These are phyloP conservation scores for Saksenaea vasiformis DNA, from an alignment of 371 early-diverging fungal species.

Conservation along the genomic window DNA sequence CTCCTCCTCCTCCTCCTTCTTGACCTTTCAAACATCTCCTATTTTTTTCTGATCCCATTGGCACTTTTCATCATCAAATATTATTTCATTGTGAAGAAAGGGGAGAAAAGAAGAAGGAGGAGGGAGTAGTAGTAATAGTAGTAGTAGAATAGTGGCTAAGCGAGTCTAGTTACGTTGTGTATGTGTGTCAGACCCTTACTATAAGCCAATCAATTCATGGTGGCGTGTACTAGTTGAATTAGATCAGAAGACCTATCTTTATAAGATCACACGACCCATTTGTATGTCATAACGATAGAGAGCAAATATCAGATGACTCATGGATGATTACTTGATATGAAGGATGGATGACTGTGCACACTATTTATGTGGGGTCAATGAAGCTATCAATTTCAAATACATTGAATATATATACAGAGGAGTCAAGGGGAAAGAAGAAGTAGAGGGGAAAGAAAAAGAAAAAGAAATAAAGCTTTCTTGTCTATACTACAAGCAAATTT, in stretches of 20 bases:
- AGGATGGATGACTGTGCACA: not conserved
- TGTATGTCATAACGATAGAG: not conserved
- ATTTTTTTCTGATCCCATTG: no score
- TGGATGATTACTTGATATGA: conserved; percentile 1
- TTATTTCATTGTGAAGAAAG: no score
- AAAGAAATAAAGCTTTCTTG: not conserved
- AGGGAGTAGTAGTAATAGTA: no score
- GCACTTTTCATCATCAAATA: no score
- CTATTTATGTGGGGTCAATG: not conserved
- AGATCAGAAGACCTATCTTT: not conserved
- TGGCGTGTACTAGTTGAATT: not conserved
- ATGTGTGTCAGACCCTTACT: not conserved
- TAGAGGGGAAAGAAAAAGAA: not conserved
- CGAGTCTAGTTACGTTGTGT: no score
- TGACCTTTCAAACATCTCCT: no score
- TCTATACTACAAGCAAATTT: not conserved
- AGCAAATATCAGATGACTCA: not conserved
- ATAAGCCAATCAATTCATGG: no score
- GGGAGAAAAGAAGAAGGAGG: no score
- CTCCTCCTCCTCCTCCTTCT: no score
- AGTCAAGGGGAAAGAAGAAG: not conserved
- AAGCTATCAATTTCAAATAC: conserved; percentile 2
- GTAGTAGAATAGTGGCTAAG: no score
- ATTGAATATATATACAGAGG: conserved; percentile 3
- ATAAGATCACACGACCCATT: not conserved